These are phyloP conservation scores for Penicillium sp. DNA, from an alignment of 2,329 filamentous ascomycete genomes.

Conservation along the genomic window DNA sequence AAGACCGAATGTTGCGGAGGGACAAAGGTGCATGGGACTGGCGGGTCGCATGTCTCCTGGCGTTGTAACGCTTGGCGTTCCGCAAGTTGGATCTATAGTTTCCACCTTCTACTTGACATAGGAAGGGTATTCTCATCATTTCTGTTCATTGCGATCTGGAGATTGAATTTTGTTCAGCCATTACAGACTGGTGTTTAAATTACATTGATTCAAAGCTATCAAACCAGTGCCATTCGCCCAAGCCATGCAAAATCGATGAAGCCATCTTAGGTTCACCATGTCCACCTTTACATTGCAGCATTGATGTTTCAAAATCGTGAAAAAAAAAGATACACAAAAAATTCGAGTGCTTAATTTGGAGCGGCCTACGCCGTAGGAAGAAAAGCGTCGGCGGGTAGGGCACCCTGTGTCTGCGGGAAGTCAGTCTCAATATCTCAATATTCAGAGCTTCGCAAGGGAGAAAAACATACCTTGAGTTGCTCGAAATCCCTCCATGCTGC, in stretches of 20 bases:
- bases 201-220: constrained; percentile 13
- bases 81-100: too few relatives aligned
- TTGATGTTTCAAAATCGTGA: too few relatives aligned
- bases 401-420: constrained; percentile 28
- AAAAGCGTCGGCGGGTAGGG: constrained; percentile 50
- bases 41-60: constrained; percentile 11
- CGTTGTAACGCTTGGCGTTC: constrained; percentile 1
- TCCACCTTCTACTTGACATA: too few relatives aligned
- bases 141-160: background rate
- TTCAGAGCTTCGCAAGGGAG: background rate
- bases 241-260: constrained; percentile 28
- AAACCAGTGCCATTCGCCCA: constrained; percentile 28
- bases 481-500: constrained; percentile 69
- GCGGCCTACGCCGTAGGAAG: constrained; percentile 22
- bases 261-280: background rate
- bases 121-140: too few relatives aligned
- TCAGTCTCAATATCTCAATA: constrained; percentile 19
- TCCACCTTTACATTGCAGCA: too few relatives aligned
- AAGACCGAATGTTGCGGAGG: constrained; percentile 9
- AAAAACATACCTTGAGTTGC: constrained; percentile 59
- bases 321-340: too few relatives aligned
- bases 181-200: constrained; percentile 15
- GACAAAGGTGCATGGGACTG: background rate
- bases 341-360: too few relatives aligned
- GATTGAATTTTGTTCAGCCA: background rate